Evolutionary conservation across 768 basidiomycete species (phyloP).

Genomic region (Calocybe gangraenosa): DNA sequence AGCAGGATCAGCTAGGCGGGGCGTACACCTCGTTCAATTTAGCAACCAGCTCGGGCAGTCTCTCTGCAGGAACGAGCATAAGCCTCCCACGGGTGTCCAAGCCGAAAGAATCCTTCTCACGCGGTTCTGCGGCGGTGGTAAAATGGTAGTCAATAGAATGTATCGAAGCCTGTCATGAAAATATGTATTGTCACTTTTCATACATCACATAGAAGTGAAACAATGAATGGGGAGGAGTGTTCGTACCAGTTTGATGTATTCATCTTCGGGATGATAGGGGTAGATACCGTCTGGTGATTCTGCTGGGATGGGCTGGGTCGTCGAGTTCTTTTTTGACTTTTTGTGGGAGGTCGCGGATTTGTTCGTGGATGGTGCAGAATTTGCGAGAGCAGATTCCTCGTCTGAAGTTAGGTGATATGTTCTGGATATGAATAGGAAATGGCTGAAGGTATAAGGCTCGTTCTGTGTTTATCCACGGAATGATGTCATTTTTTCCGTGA

Average conservation of each 20-base stretch:
- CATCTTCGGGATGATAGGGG: slow-evolving; percentile 84
- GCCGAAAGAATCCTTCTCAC: slow-evolving; percentile 67
- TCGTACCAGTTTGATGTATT: slow-evolving; percentile 58
- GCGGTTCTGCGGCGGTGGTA: slow-evolving; percentile 41
- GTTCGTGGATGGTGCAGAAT: slow-evolving; percentile 28
- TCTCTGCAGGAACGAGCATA: slow-evolving; percentile 52
- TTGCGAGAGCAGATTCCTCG: slow-evolving; percentile 56
- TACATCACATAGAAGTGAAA: neutral
- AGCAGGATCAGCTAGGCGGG: slow-evolving; percentile 6
- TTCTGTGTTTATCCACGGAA: slow-evolving; percentile 30
- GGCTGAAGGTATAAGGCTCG: slow-evolving; percentile 66
- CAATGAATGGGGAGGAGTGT: neutral
- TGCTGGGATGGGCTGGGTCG: slow-evolving; percentile 16
- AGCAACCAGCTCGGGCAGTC: slow-evolving; percentile 36
- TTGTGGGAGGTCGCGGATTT: slow-evolving; percentile 25
- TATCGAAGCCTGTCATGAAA: neutral
- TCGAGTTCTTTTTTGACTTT: slow-evolving; percentile 30
- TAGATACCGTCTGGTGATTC: slow-evolving; percentile 51
- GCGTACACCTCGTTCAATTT: slow-evolving; percentile 33
- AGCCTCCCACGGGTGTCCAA: slow-evolving; percentile 65
- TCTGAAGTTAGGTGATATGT: slow-evolving; percentile 70
- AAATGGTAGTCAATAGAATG: slow-evolving; percentile 43
- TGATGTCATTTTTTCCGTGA: neutral
- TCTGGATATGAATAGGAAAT: slow-evolving; percentile 73
- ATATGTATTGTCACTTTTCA: too few relatives aligned